Percentiles rank a stretch among this genome's conserved stretches.
Conservation (phyloP, 2,329 filamentous ascomycete species). For the Thielaviopsis musarum region DNA sequence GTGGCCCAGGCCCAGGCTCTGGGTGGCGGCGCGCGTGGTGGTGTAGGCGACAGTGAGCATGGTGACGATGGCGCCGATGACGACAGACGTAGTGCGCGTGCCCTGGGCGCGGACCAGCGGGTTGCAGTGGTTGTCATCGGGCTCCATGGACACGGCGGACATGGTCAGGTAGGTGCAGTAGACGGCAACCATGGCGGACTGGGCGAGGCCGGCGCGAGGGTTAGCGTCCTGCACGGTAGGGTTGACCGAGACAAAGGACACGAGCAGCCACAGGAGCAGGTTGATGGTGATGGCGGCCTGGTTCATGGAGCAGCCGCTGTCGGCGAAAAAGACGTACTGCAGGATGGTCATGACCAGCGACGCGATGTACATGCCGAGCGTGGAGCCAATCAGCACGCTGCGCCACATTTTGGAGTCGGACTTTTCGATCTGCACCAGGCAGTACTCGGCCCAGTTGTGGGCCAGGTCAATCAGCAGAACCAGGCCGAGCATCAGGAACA, state of each 20-base stretch:
- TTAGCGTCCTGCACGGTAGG: constrained; percentile 83
- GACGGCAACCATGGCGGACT: constrained; percentile 89
- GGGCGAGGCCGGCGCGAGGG: constrained; percentile 84
- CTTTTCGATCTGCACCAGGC: constrained; percentile 81
- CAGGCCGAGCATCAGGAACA: constrained; percentile 84
- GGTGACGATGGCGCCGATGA: constrained; percentile 86
- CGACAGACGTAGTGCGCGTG: constrained; percentile 75
- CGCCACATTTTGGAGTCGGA: constrained; percentile 76
- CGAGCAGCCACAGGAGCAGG: constrained; percentile 61
- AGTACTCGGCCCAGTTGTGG: constrained; percentile 94
- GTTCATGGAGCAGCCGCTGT: constrained; percentile 76
- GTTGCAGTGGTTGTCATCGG: constrained; percentile 85
- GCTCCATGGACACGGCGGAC: constrained; percentile 97
- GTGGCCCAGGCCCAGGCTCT: constrained; percentile 59
- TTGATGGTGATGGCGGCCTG: constrained; percentile 93
- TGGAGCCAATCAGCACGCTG: constrained; percentile 75
- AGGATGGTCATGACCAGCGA: constrained; percentile 88
- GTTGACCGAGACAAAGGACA: constrained; percentile 77
- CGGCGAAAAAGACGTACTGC: constrained; percentile 94
- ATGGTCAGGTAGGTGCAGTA: constrained; percentile 99
- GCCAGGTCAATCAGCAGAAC: constrained; percentile 88
- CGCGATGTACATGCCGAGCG: constrained; percentile 79
- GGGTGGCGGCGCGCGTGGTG: constrained; percentile 87
- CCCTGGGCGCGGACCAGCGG: constrained; percentile 73
- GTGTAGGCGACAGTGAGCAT: constrained; percentile 97